phyloP scores from a whole-genome alignment of 2,329 filamentous ascomycete genomes.

The Xylaria digitata region DNA sequence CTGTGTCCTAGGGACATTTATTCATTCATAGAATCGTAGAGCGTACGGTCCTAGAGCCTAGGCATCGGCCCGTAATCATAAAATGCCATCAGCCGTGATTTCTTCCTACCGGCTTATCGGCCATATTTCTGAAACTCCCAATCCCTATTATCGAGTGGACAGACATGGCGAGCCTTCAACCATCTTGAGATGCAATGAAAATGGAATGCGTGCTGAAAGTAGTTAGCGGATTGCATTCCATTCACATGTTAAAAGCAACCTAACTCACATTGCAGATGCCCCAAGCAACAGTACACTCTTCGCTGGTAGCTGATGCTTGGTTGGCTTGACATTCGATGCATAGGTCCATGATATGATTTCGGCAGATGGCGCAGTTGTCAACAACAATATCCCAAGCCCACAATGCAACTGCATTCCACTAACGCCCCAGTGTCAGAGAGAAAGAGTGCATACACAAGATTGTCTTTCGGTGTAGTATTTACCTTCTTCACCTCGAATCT shows the following conservation, averaged over 20 bases:
- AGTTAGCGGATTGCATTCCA: conserved; percentile 50
- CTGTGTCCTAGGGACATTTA: background rate
- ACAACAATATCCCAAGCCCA: conserved; percentile 99
- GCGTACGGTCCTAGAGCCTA: background rate
- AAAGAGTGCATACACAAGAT: background rate
- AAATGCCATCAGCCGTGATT: background rate
- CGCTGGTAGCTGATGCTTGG: conserved; percentile 94
- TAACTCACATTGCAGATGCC: conserved; percentile 96
- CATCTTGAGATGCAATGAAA: conserved; percentile 99
- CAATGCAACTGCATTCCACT: conserved; percentile 98
- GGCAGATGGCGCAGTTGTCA: conserved; percentile 98
- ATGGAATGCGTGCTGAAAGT: conserved; percentile 90
- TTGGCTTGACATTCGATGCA: conserved; percentile 99
- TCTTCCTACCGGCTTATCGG: conserved; percentile 55
- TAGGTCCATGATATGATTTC: conserved; percentile 99
- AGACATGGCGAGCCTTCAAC: conserved; percentile 99
- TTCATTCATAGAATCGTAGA: conserved; percentile 13
- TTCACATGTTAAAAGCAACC: conserved; percentile 2
- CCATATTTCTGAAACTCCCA: conserved; percentile 99
- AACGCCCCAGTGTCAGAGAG: conserved; percentile 37
- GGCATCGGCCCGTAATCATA: conserved; percentile 1
- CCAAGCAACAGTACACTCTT: conserved; percentile 99
- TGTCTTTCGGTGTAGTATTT: conserved; percentile 39
- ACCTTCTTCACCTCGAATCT: conserved; percentile 99
- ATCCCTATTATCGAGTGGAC: conserved; percentile 95